Percentiles rank a stretch among this genome's conserved stretches.
phyloP scores from a whole-genome alignment of 1,284 basidiomycete genomes.

The Prillingera fragicola region DNA sequence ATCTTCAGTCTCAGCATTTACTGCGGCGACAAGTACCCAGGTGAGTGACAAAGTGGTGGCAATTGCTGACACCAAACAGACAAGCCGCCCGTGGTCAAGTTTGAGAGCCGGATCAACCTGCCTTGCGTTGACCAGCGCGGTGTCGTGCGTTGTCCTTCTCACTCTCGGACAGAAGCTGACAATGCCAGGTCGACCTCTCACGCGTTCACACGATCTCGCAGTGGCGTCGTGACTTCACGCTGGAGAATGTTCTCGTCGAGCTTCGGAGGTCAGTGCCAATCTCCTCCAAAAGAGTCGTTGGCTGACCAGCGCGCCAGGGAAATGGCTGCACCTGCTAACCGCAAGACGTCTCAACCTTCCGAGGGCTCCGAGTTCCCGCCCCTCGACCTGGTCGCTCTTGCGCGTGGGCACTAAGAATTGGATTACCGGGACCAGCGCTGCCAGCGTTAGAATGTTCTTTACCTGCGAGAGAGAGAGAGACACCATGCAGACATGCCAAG shows the following conservation, averaged over 20 bases:
- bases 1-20: conserved; percentile 93
- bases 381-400: conserved; percentile 37
- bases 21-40: conserved; percentile 79
- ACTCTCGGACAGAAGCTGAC: neutral
- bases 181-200: conserved; percentile 58
- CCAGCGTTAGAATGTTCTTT: no score
- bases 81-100: conserved; percentile 51
- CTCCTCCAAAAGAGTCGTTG: neutral
- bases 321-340: conserved; percentile 85
- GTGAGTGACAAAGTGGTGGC: conserved; percentile 50
- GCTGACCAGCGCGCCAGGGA: conserved; percentile 56
- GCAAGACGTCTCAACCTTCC: conserved; percentile 89
- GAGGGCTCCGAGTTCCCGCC: conserved; percentile 63
- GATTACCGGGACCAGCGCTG: no score
- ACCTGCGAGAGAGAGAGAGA: no score
- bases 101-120: conserved; percentile 87
- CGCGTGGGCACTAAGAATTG: no score
- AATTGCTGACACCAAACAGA: conserved; percentile 25
- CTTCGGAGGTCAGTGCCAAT: conserved; percentile 67
- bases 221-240: conserved; percentile 70
- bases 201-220: conserved; percentile 65
- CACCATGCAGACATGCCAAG: no score
- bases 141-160: conserved; percentile 43
- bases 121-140: conserved; percentile 82
- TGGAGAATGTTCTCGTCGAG: conserved; percentile 85